Evolutionary conservation across 805 yeast species (phyloP).

Genomic region (Zygoascus tannicola): DNA sequence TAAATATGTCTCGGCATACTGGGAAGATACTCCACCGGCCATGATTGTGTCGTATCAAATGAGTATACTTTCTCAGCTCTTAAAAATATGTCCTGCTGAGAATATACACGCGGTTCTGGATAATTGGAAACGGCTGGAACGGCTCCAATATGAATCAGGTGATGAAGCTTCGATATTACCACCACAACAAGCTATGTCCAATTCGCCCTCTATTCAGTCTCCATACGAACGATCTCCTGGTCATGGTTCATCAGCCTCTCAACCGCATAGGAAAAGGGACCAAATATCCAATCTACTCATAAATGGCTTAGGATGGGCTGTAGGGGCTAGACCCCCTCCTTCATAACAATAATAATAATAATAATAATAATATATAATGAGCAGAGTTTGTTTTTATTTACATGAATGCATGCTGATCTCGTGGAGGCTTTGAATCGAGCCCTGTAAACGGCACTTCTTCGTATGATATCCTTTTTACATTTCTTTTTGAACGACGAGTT

Average conservation of each 20-base stretch:
- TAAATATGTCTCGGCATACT: constrained; percentile 41
- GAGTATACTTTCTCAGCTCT: constrained; percentile 42
- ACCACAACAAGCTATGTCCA: constrained; percentile 1
- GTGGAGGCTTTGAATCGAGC: neutral
- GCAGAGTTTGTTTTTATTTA: neutral
- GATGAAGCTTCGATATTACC: neutral
- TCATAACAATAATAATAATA: neutral
- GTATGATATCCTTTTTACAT: no score
- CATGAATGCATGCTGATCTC: neutral
- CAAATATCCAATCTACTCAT: constrained; percentile 43
- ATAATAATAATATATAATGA: neutral
- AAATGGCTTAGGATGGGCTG: constrained; percentile 55
- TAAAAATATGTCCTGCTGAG: constrained; percentile 44
- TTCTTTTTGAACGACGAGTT: neutral
- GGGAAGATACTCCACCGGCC: constrained; percentile 33
- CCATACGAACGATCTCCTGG: no score
- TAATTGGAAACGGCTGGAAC: constrained; percentile 42
- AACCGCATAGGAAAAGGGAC: constrained; percentile 28
- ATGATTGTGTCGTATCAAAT: constrained; percentile 41
- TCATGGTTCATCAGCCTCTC: neutral
- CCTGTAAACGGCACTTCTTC: no score
- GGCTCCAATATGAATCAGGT: neutral
- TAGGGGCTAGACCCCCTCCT: constrained; percentile 37
- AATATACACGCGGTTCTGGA: constrained; percentile 47
- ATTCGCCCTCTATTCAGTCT: no score